These are phyloP conservation scores for Cytospora mali DNA, from an alignment of 2,329 filamentous ascomycete species.

Conservation along the genomic window DNA sequence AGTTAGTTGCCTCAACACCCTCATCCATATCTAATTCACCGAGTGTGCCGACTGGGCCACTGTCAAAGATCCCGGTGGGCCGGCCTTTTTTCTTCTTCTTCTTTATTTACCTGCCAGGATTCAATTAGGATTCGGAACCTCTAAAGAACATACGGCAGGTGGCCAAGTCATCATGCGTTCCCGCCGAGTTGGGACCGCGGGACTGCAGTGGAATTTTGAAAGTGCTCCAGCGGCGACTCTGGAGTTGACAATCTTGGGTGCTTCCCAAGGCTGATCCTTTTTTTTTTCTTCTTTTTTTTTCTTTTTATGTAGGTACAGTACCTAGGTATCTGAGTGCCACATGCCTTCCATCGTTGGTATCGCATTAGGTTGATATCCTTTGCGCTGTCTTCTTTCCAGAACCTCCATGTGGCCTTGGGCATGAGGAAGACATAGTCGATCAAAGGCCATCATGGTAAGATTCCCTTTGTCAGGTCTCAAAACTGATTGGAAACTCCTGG, in stretches of 20 bases:
- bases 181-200: slow-evolving; percentile 12
- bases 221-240: neutral
- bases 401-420: neutral
- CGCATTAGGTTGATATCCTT: neutral
- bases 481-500: neutral
- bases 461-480: neutral
- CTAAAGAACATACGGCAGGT: neutral
- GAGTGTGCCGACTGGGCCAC: neutral
- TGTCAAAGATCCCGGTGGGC: slow-evolving; percentile 11
- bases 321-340: too few relatives aligned
- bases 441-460: neutral
- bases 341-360: neutral
- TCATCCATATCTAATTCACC: slow-evolving; percentile 4
- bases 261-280: too few relatives aligned
- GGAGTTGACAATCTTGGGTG: neutral
- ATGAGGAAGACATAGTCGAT: neutral
- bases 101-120: too few relatives aligned
- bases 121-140: neutral
- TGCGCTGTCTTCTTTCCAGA: neutral
- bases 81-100: neutral
- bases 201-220: neutral
- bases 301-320: neutral
- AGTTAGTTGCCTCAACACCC: slow-evolving; percentile 25
- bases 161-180: neutral
- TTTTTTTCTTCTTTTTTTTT: neutral